Conservation (phyloP, 2,329 filamentous ascomycete genomes). For the Verticillium alfalfae region DNA sequence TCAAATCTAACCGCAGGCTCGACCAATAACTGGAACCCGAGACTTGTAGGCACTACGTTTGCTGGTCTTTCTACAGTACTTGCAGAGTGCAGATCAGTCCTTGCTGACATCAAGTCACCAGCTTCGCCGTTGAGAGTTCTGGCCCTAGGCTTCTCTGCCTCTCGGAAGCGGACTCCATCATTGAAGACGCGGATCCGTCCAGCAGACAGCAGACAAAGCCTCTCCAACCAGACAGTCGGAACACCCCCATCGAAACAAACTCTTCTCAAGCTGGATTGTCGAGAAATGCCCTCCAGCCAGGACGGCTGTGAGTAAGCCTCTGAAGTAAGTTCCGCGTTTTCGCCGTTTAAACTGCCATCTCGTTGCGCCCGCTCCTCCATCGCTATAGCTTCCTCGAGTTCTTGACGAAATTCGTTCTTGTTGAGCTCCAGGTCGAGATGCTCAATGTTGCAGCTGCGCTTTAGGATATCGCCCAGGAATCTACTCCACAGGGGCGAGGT, state of each 20-base stretch:
- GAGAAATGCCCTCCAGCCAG: neutral
- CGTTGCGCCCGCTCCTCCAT: neutral
- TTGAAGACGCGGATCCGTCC: neutral
- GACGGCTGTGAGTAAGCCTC: neutral
- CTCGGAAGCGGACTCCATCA: neutral
- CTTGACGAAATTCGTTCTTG: neutral
- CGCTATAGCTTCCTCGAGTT: neutral
- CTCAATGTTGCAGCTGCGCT: neutral
- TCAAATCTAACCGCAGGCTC: too few relatives aligned
- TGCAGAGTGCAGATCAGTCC: too few relatives aligned
- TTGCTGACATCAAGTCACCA: too few relatives aligned
- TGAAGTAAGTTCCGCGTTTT: neutral
- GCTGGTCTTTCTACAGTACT: too few relatives aligned
- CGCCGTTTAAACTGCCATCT: neutral
- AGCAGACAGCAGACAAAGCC: neutral
- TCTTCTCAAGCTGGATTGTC: neutral
- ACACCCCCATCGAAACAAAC: neutral
- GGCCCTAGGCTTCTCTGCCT: neutral
- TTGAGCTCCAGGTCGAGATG: neutral
- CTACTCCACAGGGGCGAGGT: neutral
- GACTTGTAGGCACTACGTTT: too few relatives aligned
- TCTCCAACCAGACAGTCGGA: neutral
- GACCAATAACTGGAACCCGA: too few relatives aligned
- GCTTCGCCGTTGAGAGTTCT: too few relatives aligned
- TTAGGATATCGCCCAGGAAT: neutral